Percentiles rank a stretch among this genome's conserved stretches.
Evolutionary conservation across 2,329 filamentous ascomycete genomes (phyloP).

Genomic region (Alternaria novae-zelandiae): DNA sequence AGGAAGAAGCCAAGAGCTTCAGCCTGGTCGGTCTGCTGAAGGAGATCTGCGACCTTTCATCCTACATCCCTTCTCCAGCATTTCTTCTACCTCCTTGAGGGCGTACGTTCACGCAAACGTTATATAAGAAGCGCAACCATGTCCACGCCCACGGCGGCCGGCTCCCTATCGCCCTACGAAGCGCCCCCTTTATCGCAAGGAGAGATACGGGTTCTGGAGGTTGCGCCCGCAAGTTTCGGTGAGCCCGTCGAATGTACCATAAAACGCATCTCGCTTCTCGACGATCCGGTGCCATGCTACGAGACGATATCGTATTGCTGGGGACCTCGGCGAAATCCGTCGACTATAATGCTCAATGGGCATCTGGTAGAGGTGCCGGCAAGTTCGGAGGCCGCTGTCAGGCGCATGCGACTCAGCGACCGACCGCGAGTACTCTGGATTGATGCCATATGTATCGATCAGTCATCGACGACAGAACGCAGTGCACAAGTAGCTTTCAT

Average conservation of each 20-base stretch:
- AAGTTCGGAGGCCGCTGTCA: neutral
- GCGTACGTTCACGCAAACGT: no score
- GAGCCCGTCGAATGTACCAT: accelerated
- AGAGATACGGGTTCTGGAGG: neutral
- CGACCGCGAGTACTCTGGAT: neutral
- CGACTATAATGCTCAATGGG: neutral
- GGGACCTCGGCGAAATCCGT: accelerated
- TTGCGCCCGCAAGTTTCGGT: accelerated
- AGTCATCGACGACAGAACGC: neutral
- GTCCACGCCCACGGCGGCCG: neutral
- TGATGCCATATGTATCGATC: neutral
- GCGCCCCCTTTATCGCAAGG: no score
- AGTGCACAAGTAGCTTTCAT: neutral
- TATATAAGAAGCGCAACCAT: neutral
- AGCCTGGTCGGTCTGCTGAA: neutral
- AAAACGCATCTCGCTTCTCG: neutral
- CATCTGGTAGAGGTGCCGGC: accelerated
- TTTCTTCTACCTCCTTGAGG: no score
- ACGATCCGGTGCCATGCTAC: accelerated
- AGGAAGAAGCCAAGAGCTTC: neutral
- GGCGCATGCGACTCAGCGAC: neutral
- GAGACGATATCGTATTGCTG: neutral
- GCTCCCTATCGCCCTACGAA: accelerated
- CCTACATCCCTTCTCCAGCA: no score
- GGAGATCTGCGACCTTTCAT: no score